Conservation (phyloP, 441 rosid species). For the Erodium moschatum region DNA sequence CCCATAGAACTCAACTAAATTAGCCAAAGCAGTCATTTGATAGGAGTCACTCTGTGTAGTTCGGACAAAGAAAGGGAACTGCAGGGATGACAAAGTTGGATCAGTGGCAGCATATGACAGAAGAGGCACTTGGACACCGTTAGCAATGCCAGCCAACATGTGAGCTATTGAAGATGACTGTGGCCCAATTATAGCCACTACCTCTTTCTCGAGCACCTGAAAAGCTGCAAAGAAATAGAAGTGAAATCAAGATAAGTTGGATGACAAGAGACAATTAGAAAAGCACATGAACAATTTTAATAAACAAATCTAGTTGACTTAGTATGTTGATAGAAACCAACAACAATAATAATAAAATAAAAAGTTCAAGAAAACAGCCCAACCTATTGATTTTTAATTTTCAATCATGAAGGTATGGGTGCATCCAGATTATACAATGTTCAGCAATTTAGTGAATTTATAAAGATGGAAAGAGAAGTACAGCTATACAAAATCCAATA, state of each 20-base stretch:
- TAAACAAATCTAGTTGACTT: background rate
- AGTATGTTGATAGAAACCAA: background rate
- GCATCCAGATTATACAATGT: background rate
- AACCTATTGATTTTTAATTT: background rate
- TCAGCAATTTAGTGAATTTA: background rate
- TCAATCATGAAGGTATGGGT: too few relatives aligned
- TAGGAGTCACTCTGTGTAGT: slow-evolving; percentile 57
- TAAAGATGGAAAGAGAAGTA: background rate
- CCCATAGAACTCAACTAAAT: slow-evolving; percentile 31
- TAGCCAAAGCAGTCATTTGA: slow-evolving; percentile 83
- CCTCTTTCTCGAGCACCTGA: slow-evolving; percentile 48
- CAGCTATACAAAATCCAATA: background rate
- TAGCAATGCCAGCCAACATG: slow-evolving; percentile 47
- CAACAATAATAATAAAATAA: background rate
- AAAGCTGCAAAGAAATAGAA: slow-evolving; percentile 44
- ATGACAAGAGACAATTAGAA: slow-evolving; percentile 1
- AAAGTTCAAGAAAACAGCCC: background rate
- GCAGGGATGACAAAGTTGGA: slow-evolving; percentile 76
- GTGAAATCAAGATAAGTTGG: background rate
- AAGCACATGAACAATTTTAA: background rate
- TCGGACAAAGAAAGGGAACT: slow-evolving; percentile 69
- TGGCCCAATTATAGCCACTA: slow-evolving; percentile 74
- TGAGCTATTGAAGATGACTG: slow-evolving; percentile 71
- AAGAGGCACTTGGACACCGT: slow-evolving; percentile 63
- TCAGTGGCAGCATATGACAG: slow-evolving; percentile 82